These are phyloP conservation scores for Hippophae rhamnoides DNA, from an alignment of 306 rosid genomes.

Conservation along the genomic window DNA sequence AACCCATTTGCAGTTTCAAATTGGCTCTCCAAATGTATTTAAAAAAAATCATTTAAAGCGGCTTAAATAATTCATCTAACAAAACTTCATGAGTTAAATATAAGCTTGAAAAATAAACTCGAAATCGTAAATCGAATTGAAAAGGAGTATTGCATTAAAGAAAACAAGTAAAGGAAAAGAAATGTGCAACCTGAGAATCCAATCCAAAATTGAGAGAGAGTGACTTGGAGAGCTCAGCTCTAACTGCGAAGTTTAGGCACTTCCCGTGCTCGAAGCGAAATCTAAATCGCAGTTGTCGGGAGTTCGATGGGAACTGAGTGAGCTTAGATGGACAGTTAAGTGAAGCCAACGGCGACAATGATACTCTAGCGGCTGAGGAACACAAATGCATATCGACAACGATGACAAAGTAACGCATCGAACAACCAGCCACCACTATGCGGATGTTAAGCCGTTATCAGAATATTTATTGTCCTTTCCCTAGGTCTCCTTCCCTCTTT, in stretches of 20 bases:
- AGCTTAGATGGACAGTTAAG: slow-evolving; percentile 28
- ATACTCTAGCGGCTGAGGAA: slow-evolving; percentile 16
- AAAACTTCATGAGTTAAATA: background rate
- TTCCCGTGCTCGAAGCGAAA: slow-evolving; percentile 28
- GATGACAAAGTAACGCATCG: slow-evolving; percentile 49
- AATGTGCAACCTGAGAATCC: slow-evolving; percentile 53
- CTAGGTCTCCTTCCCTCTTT: background rate
- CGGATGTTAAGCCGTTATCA: background rate
- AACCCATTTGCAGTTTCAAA: no score
- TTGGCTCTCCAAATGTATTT: no score
- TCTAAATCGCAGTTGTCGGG: slow-evolving; percentile 27
- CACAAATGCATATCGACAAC: slow-evolving; percentile 42
- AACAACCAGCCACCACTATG: slow-evolving; percentile 50
- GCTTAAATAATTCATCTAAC: background rate
- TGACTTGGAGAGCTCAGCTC: slow-evolving; percentile 54
- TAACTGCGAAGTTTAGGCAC: slow-evolving; percentile 50
- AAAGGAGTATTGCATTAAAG: background rate
- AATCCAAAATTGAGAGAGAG: slow-evolving; percentile 39
- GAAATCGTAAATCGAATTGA: no score
- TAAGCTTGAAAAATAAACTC: background rate
- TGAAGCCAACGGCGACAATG: slow-evolving; percentile 19
- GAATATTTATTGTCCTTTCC: no score
- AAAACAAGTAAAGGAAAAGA: background rate
- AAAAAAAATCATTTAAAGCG: no score
- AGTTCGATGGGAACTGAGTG: slow-evolving; percentile 24